Conservation (phyloP, 1,139 yeast genomes). For the Zygoascus hellenicus region DNA sequence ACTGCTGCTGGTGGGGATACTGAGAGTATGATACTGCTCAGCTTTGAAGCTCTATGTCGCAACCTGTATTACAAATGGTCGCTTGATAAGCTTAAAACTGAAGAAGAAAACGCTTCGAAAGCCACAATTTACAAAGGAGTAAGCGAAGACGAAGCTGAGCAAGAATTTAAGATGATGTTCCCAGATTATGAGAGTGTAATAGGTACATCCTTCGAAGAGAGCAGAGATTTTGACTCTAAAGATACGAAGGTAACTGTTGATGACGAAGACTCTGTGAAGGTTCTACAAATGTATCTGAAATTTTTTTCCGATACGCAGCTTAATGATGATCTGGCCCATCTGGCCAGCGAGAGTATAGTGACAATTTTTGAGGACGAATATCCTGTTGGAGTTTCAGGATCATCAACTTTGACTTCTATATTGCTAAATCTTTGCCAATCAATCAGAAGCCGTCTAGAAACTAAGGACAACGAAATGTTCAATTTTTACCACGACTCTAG, state of each 20-base stretch:
- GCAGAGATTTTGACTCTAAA: neutral
- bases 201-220: neutral
- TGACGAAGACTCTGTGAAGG: neutral
- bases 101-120: constrained; percentile 48
- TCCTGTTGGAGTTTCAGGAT: neutral
- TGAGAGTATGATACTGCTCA: neutral
- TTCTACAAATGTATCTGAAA: neutral
- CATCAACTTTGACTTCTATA: constrained; percentile 1
- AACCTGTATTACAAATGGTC: constrained; percentile 76
- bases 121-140: constrained; percentile 51
- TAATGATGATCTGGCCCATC: too few relatives aligned
- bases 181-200: constrained; percentile 73
- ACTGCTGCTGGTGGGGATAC: neutral
- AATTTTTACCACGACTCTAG: constrained; percentile 70
- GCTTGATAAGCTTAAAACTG: constrained; percentile 55
- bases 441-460: constrained; percentile 3
- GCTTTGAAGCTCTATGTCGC: constrained; percentile 13
- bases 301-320: neutral
- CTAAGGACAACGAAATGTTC: constrained; percentile 27
- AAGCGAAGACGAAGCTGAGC: constrained; percentile 58
- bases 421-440: neutral
- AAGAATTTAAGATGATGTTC: constrained; percentile 68
- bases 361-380: too few relatives aligned
- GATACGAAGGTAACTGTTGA: neutral
- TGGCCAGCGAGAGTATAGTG: too few relatives aligned